These are phyloP conservation scores for Luffa aegyptiaca DNA, from an alignment of 306 rosid genomes.

Conservation along the genomic window DNA sequence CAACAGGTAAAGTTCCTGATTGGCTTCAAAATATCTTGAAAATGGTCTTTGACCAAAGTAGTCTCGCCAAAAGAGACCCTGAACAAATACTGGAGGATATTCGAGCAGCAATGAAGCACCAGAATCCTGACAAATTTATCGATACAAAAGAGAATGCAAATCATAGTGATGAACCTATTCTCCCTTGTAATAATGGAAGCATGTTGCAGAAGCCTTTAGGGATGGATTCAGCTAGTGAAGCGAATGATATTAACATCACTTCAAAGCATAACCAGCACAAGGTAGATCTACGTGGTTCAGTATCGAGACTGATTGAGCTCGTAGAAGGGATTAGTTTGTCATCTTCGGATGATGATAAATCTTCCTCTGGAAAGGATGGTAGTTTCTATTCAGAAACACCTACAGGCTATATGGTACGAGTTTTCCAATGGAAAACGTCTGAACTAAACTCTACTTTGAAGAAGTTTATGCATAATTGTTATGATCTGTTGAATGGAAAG, in stretches of 20 bases:
- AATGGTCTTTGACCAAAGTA: constrained; percentile 1
- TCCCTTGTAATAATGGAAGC: background rate
- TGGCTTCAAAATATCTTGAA: constrained; percentile 8
- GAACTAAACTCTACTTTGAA: constrained; percentile 49
- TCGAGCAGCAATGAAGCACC: constrained; percentile 11
- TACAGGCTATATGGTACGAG: constrained; percentile 59
- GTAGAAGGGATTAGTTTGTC: constrained; percentile 63
- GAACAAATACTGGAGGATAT: constrained; percentile 12
- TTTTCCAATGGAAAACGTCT: constrained; percentile 83
- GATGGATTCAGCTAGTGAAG: background rate
- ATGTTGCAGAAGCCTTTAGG: background rate
- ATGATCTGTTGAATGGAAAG: constrained; percentile 58
- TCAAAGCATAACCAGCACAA: constrained; percentile 7
- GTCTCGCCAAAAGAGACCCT: background rate
- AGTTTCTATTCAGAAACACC: constrained; percentile 34
- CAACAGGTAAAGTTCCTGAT: constrained; percentile 9
- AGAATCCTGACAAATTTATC: constrained; percentile 11
- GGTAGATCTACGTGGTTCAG: constrained; percentile 33
- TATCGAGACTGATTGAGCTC: constrained; percentile 68
- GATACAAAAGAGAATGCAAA: constrained; percentile 18
- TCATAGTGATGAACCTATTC: constrained; percentile 16
- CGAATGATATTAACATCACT: background rate
- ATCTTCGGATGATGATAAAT: constrained; percentile 30
- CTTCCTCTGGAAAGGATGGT: constrained; percentile 26
- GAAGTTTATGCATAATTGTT: constrained; percentile 54